A percentile compares a stretch with the other conserved stretches of the same genome.
Evolutionary conservation across 352 stramenopile genomes (phyloP).

Genomic region (Globisporangium irregulare): DNA sequence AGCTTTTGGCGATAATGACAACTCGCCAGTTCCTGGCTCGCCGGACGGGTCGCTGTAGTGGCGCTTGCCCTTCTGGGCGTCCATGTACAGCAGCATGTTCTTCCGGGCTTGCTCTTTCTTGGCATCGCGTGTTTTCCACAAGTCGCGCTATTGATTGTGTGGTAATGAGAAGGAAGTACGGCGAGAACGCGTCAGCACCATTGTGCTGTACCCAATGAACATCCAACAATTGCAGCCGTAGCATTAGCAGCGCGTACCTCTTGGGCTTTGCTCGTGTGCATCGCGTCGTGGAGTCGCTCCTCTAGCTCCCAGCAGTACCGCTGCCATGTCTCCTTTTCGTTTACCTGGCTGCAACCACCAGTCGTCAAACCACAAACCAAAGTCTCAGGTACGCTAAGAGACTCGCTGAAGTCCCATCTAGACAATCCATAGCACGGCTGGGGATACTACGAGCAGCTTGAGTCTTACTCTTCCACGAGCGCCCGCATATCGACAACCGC

Average conservation of each 20-base stretch:
- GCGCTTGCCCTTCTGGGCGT: slow-evolving; percentile 59
- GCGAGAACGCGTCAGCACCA: neutral
- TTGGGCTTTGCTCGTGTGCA: slow-evolving; percentile 51
- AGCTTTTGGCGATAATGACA: neutral
- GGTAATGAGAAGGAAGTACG: neutral
- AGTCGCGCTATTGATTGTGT: slow-evolving; percentile 25
- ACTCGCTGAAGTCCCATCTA: neutral
- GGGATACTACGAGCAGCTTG: neutral
- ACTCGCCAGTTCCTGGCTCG: neutral
- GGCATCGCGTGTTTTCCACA: slow-evolving; percentile 59
- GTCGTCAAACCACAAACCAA: neutral
- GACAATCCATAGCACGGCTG: neutral
- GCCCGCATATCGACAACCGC: slow-evolving; percentile 48
- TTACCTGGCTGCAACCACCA: slow-evolving; percentile 42
- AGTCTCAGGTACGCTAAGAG: neutral
- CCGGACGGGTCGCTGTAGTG: slow-evolving; percentile 27
- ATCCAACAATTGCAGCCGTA: neutral
- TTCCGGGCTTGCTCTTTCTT: slow-evolving; percentile 70
- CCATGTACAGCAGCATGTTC: slow-evolving; percentile 76
- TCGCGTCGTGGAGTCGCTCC: slow-evolving; percentile 53
- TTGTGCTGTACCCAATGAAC: neutral
- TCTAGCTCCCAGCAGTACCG: slow-evolving; percentile 76
- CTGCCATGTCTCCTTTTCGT: slow-evolving; percentile 76
- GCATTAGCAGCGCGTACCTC: slow-evolving; percentile 28
- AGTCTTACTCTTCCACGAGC: slow-evolving; percentile 58